Percentiles rank a stretch among this genome's conserved stretches.
Conservation (phyloP, 345 rosid species). For the Firmiana major region DNA sequence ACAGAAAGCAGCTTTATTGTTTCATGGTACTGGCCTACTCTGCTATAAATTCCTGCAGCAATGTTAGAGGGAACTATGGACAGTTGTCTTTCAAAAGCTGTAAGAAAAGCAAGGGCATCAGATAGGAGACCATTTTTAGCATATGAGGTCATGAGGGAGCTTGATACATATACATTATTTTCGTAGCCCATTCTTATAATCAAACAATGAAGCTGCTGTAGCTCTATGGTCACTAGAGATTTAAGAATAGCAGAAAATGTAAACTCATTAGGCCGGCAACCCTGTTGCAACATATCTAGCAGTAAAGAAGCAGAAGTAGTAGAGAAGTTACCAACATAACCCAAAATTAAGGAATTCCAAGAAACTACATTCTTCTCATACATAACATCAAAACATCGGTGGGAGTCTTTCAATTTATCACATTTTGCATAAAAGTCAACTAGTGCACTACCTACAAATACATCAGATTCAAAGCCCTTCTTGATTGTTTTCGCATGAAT, state of each 20-base stretch:
- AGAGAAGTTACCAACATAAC: slow-evolving; percentile 46
- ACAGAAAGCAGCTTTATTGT: slow-evolving; percentile 59
- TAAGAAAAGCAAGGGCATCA: slow-evolving; percentile 51
- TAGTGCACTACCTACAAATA: slow-evolving; percentile 58
- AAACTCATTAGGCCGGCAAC: slow-evolving; percentile 62
- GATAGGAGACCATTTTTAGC: slow-evolving; percentile 51
- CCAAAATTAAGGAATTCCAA: slow-evolving; percentile 77
- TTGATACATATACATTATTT: slow-evolving; percentile 52
- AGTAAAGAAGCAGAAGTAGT: slow-evolving; percentile 36
- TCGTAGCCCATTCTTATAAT: slow-evolving; percentile 62
- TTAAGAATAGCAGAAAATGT: slow-evolving; percentile 67
- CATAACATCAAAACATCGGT: slow-evolving; percentile 51
- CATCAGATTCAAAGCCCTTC: slow-evolving; percentile 43
- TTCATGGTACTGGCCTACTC: slow-evolving; percentile 53
- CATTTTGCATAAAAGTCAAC: slow-evolving; percentile 72
- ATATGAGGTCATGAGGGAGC: slow-evolving; percentile 69
- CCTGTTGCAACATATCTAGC: slow-evolving; percentile 50
- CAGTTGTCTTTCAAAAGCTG: slow-evolving; percentile 21
- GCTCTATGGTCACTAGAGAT: slow-evolving; percentile 32
- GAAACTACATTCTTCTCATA: slow-evolving; percentile 60
- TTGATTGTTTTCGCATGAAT: slow-evolving; percentile 57
- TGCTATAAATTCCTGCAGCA: slow-evolving; percentile 65
- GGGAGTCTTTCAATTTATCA: slow-evolving; percentile 49
- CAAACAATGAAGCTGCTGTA: slow-evolving; percentile 64
- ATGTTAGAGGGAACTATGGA: slow-evolving; percentile 44